Evolutionary conservation across 352 stramenopile species (phyloP).

Genomic region (Phytophthora fragariaefolia): DNA sequence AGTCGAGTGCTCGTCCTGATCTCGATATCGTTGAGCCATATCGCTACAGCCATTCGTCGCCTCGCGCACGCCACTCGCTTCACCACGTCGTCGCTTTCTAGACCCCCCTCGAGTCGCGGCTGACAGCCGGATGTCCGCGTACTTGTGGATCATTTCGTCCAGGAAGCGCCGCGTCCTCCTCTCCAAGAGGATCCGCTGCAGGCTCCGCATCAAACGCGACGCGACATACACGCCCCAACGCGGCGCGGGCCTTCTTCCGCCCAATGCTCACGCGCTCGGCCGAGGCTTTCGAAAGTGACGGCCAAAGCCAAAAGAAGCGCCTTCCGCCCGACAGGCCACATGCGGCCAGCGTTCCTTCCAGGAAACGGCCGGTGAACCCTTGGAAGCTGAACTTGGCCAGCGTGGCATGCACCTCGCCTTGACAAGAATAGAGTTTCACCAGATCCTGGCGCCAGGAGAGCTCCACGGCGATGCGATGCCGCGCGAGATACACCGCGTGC

Average conservation of each 20-base stretch:
- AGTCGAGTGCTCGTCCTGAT: conserved; percentile 21
- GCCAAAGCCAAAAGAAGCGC: background rate
- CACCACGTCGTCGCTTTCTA: conserved; percentile 27
- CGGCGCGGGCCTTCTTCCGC: background rate
- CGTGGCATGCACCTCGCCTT: conserved; percentile 16
- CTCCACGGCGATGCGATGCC: conserved; percentile 18
- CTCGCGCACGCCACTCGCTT: conserved; percentile 23
- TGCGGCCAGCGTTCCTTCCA: conserved; percentile 24
- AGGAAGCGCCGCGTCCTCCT: conserved; percentile 40
- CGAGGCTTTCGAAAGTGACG: conserved; percentile 29
- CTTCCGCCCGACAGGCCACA: conserved; percentile 11
- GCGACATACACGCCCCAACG: conserved; percentile 34
- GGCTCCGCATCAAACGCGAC: conserved; percentile 35
- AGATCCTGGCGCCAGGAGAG: conserved; percentile 22
- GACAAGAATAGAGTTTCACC: conserved; percentile 24
- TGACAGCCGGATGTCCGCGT: conserved; percentile 38
- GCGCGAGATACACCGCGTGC: conserved; percentile 9
- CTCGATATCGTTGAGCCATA: conserved; percentile 1
- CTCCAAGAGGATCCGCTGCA: conserved; percentile 39
- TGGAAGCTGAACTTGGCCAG: conserved; percentile 15
- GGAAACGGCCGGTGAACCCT: conserved; percentile 19
- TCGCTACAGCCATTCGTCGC: conserved; percentile 1
- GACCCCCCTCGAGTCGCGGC: conserved; percentile 11
- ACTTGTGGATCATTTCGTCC: conserved; percentile 46
- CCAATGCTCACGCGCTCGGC: conserved; percentile 1